Percentiles rank a stretch among this genome's conserved stretches.
phyloP scores from a whole-genome alignment of 176 grass and related monocot species.

The Aegilops speltoides region DNA sequence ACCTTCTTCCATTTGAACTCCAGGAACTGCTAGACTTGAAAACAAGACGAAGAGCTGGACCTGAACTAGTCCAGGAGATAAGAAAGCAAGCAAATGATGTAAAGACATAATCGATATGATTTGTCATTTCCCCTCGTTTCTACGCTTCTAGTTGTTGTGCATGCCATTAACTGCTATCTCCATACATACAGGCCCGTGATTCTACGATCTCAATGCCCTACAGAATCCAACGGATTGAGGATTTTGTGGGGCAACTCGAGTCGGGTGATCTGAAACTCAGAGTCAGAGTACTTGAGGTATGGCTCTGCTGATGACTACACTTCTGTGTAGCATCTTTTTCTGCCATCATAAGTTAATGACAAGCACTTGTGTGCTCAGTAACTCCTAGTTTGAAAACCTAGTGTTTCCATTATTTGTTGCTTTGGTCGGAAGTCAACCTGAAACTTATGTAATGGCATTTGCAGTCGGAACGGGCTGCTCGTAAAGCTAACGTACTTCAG shows the following conservation, averaged over 20 bases:
- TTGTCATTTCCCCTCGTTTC: neutral
- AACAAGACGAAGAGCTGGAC: constrained; percentile 47
- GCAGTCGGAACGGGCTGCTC: constrained; percentile 87
- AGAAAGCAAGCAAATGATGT: constrained; percentile 98
- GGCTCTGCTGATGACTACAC: constrained; percentile 7
- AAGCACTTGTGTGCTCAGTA: neutral
- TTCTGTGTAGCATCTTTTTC: neutral
- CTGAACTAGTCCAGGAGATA: constrained; percentile 75
- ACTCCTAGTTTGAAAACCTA: neutral
- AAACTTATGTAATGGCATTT: constrained; percentile 22
- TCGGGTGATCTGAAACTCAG: constrained; percentile 89
- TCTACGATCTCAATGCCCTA: constrained; percentile 93
- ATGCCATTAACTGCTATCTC: constrained; percentile 5
- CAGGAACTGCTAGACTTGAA: constrained; percentile 90
- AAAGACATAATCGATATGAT: constrained; percentile 16
- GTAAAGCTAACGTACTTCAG: constrained; percentile 80
- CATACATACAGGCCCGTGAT: constrained; percentile 69
- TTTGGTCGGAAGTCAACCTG: neutral
- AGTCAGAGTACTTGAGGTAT: constrained; percentile 97
- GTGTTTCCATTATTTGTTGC: neutral
- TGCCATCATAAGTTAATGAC: neutral
- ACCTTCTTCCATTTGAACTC: constrained; percentile 31
- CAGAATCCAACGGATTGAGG: constrained; percentile 81
- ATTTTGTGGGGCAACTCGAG: constrained; percentile 92
- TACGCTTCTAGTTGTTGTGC: neutral